Percentiles rank a stretch among this genome's conserved stretches.
Conservation (phyloP, 2,329 filamentous ascomycete species). For the Arthrobotrys musiformis region DNA sequence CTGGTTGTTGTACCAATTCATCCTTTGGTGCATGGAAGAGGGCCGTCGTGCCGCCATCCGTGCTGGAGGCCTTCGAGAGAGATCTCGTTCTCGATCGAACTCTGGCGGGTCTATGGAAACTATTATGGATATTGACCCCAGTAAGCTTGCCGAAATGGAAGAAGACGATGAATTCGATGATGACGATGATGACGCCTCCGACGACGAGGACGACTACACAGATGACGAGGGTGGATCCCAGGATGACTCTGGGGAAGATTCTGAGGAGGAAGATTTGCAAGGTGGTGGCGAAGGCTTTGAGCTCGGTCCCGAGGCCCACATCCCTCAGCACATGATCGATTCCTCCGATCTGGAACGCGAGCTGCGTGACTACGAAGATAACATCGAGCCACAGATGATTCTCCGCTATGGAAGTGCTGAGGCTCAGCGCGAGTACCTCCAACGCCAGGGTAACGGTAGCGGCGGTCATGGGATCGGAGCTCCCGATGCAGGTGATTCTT, state of each 20-base stretch:
- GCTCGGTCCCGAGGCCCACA: neutral
- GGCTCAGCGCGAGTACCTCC: neutral
- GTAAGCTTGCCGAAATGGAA: neutral
- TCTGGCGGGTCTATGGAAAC: neutral
- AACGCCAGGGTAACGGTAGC: neutral
- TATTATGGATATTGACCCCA: neutral
- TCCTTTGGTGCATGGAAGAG: constrained; percentile 23
- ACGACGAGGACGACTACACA: neutral
- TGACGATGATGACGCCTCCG: neutral
- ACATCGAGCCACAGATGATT: constrained; percentile 3
- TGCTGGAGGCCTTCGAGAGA: neutral
- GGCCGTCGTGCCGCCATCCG: neutral
- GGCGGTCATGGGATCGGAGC: neutral
- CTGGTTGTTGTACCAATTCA: constrained; percentile 31
- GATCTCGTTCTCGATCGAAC: neutral
- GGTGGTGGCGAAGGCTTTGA: neutral
- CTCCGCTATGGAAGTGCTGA: constrained; percentile 5
- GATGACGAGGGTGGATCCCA: neutral
- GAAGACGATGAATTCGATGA: neutral
- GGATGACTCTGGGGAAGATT: neutral
- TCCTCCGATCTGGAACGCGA: constrained; percentile 33
- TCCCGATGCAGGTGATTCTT: neutral
- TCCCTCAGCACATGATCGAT: constrained; percentile 13
- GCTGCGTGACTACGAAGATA: neutral
- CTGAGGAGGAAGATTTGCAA: neutral